A percentile compares a stretch with the other conserved stretches of the same genome.
Evolutionary conservation across 495 filamentous ascomycete genomes (phyloP).

Genomic region (Aspergillus sparsus): DNA sequence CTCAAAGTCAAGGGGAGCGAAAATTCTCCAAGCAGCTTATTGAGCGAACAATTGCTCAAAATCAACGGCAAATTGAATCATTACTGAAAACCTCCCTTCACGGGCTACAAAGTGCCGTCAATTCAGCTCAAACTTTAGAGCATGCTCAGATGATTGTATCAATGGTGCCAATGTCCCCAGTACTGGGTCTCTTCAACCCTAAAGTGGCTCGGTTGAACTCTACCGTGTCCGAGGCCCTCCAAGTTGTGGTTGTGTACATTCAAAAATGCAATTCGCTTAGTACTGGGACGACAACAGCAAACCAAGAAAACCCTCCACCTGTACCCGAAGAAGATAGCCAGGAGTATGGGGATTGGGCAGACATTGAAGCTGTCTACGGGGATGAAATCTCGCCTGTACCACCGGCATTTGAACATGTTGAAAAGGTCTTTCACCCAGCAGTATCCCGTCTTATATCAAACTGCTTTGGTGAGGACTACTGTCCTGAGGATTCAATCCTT

Average conservation of each 20-base stretch:
- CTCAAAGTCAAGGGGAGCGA: conserved; percentile 46
- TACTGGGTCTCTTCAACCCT: conserved; percentile 44
- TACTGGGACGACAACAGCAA: conserved; percentile 7
- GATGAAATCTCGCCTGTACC: conserved; percentile 28
- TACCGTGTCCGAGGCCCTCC: conserved; percentile 39
- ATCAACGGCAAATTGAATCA: conserved; percentile 63
- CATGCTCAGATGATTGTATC: conserved; percentile 39
- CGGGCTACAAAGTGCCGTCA: conserved; percentile 53
- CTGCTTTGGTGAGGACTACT: conserved; percentile 64
- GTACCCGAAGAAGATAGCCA: conserved; percentile 65
- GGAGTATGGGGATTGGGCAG: conserved; percentile 71
- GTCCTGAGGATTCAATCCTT: conserved; percentile 60
- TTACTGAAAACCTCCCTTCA: conserved; percentile 56
- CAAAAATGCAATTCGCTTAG: conserved; percentile 34
- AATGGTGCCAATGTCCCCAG: conserved; percentile 37
- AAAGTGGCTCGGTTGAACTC: conserved; percentile 37
- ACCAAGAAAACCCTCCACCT: conserved; percentile 15
- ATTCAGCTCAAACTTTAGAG: conserved; percentile 35
- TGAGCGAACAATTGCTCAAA: conserved; percentile 56
- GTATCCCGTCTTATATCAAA: conserved; percentile 64
- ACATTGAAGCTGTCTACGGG: conserved; percentile 52
- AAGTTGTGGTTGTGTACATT: conserved; percentile 41
- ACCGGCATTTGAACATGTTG: conserved; percentile 36
- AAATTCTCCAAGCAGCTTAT: conserved; percentile 52
- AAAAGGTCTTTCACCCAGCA: conserved; percentile 50